These are phyloP conservation scores for Eucalyptus albens DNA, from an alignment of 345 rosid genomes.

Conservation along the genomic window DNA sequence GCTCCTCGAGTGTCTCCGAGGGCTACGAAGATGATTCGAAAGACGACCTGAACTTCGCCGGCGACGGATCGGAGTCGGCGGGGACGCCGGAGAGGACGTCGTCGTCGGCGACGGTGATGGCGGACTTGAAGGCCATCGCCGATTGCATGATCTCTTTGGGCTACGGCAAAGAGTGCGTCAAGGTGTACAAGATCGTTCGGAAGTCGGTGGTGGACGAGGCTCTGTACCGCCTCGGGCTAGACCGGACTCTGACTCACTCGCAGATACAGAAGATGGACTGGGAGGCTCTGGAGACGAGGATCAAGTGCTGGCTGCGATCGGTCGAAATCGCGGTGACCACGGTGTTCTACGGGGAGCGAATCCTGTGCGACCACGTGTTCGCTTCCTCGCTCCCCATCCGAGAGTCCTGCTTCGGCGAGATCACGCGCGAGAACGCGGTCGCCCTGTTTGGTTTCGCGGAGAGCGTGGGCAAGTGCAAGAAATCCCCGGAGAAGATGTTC, in stretches of 20 bases:
- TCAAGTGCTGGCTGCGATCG: conserved; percentile 44
- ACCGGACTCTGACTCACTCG: conserved; percentile 11
- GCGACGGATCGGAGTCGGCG: neutral
- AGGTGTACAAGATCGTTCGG: conserved; percentile 33
- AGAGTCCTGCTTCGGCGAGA: conserved; percentile 48
- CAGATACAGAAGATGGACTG: conserved; percentile 46
- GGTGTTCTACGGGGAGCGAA: conserved; percentile 54
- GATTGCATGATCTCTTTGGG: conserved; percentile 63
- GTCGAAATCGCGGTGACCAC: conserved; percentile 31
- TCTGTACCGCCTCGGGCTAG: conserved; percentile 33
- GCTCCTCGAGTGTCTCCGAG: conserved; percentile 11
- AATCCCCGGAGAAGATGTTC: conserved; percentile 67
- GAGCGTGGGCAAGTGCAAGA: conserved; percentile 46
- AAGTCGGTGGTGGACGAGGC: conserved; percentile 47
- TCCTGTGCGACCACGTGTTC: conserved; percentile 63
- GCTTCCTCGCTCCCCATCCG: conserved; percentile 22
- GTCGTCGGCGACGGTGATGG: conserved; percentile 11
- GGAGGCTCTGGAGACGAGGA: conserved; percentile 42
- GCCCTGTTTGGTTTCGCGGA: conserved; percentile 56
- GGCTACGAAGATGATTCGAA: conserved; percentile 5
- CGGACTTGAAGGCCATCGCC: conserved; percentile 47
- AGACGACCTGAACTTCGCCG: neutral
- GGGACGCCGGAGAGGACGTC: conserved; percentile 10
- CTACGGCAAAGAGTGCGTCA: conserved; percentile 49
- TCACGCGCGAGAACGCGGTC: conserved; percentile 40